Percentiles rank a stretch among this genome's conserved stretches.
phyloP scores from a whole-genome alignment of 805 yeast genomes.

The Starmerella stellata region DNA sequence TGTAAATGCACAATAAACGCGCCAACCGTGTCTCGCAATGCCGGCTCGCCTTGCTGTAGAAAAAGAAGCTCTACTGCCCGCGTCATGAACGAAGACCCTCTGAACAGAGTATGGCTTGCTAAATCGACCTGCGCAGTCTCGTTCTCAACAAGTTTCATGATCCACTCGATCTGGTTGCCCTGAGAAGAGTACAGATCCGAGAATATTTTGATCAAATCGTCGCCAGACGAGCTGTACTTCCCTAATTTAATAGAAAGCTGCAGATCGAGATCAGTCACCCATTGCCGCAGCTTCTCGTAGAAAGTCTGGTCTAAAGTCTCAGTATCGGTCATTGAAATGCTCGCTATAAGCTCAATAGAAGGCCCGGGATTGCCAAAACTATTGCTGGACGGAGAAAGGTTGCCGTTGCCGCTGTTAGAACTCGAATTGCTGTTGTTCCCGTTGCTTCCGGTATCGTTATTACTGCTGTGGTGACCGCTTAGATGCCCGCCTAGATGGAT shows the following conservation, averaged over 20 bases:
- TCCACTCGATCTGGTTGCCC: constrained; percentile 54
- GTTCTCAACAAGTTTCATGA: constrained; percentile 44
- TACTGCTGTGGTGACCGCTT: too few relatives aligned
- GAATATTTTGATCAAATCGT: constrained; percentile 25
- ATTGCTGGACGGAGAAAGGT: too few relatives aligned
- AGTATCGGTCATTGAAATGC: neutral
- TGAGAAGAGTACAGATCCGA: constrained; percentile 60
- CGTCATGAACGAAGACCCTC: constrained; percentile 73
- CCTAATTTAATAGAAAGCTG: constrained; percentile 27
- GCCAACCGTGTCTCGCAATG: constrained; percentile 55
- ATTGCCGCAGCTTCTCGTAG: constrained; percentile 44
- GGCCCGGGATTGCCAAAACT: too few relatives aligned
- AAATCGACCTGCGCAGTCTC: constrained; percentile 31
- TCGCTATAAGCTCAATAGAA: constrained; percentile 1
- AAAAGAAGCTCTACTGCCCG: constrained; percentile 65
- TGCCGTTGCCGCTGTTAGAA: too few relatives aligned
- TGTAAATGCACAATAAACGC: constrained; percentile 41
- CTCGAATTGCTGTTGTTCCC: too few relatives aligned
- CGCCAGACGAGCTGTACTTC: constrained; percentile 1
- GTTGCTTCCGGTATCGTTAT: too few relatives aligned
- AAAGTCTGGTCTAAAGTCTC: constrained; percentile 33
- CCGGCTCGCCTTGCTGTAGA: constrained; percentile 60
- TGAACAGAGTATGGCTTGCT: constrained; percentile 43
- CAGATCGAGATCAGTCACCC: constrained; percentile 27
- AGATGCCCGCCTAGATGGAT: too few relatives aligned